These are phyloP conservation scores for Plectosphaerella sp. DNA, from an alignment of 2,329 filamentous ascomycete species.

Conservation along the genomic window DNA sequence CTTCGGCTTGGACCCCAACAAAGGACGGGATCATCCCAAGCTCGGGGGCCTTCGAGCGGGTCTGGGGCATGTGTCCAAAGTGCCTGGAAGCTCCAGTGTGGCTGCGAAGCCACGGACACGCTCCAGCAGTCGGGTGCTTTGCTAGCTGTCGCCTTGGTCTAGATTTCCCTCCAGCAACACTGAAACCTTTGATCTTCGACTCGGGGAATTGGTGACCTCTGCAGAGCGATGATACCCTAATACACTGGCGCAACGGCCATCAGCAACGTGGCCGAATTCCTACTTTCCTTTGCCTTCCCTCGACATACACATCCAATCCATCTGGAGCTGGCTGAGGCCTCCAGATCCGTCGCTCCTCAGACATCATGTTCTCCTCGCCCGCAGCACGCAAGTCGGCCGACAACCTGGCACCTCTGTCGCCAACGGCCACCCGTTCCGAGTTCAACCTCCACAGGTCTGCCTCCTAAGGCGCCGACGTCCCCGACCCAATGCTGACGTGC, in stretches of 20 bases:
- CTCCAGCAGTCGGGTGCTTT: background rate
- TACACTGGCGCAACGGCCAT: slow-evolving; percentile 32
- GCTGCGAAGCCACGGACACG: background rate
- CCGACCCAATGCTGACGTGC: background rate
- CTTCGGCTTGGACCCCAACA: too few species aligned
- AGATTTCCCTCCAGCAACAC: too few species aligned
- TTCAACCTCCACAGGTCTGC: slow-evolving; percentile 55
- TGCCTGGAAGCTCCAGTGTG: background rate
- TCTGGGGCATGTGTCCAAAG: too few species aligned
- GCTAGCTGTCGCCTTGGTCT: background rate
- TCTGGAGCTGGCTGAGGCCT: slow-evolving; percentile 5
- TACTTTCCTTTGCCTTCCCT: slow-evolving; percentile 21
- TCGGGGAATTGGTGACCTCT: slow-evolving; percentile 2
- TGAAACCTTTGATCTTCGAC: background rate
- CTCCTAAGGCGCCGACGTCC: slow-evolving; percentile 3
- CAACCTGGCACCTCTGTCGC: slow-evolving; percentile 53
- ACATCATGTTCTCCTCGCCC: slow-evolving; percentile 55
- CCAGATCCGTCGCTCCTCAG: background rate
- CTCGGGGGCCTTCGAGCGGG: too few species aligned
- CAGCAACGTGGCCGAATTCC: slow-evolving; percentile 14
- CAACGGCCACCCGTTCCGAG: slow-evolving; percentile 46
- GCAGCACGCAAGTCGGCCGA: slow-evolving; percentile 62
- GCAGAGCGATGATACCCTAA: slow-evolving; percentile 44
- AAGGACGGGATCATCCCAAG: too few species aligned
- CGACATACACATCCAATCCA: slow-evolving; percentile 20